Evolutionary conservation across 352 stramenopile species (phyloP).

Genomic region (Globisporangium viniferum): DNA sequence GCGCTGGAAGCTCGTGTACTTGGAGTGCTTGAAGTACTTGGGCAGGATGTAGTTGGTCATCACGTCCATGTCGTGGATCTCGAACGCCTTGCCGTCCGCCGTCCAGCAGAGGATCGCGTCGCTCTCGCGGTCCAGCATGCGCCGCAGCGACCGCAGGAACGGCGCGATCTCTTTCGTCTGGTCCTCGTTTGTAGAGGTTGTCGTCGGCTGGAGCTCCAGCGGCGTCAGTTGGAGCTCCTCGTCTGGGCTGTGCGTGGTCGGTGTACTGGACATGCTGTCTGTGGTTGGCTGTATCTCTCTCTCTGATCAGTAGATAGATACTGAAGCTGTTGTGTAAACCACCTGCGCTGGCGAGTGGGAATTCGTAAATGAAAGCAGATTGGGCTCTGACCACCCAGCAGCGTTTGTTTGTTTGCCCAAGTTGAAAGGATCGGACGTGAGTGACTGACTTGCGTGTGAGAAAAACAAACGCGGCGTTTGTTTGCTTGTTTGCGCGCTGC

Average conservation of each 20-base stretch:
- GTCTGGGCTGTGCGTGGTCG: not conserved
- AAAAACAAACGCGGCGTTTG: constrained; percentile 1
- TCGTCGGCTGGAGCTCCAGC: not conserved
- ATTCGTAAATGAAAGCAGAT: constrained; percentile 6
- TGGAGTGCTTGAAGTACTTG: constrained; percentile 90
- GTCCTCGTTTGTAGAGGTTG: constrained; percentile 5
- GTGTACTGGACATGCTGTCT: not conserved
- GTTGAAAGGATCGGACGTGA: not conserved
- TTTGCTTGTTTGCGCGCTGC: not conserved
- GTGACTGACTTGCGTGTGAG: not conserved
- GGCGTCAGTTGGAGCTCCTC: not conserved
- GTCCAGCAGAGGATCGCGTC: constrained; percentile 55
- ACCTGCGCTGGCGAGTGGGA: constrained; percentile 6
- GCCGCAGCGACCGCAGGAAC: constrained; percentile 53
- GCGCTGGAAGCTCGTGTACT: constrained; percentile 88
- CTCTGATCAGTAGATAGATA: not conserved
- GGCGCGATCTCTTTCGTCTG: constrained; percentile 51
- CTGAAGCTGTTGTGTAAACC: not conserved
- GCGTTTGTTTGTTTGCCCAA: no score
- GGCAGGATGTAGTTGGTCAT: constrained; percentile 84
- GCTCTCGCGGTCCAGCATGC: constrained; percentile 58
- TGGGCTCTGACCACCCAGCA: not conserved
- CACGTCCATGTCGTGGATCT: constrained; percentile 65
- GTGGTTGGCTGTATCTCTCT: not conserved
- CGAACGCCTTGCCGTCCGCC: constrained; percentile 48